These are phyloP conservation scores for Coniella lustricola DNA, from an alignment of 2,329 filamentous ascomycete species.

Conservation along the genomic window DNA sequence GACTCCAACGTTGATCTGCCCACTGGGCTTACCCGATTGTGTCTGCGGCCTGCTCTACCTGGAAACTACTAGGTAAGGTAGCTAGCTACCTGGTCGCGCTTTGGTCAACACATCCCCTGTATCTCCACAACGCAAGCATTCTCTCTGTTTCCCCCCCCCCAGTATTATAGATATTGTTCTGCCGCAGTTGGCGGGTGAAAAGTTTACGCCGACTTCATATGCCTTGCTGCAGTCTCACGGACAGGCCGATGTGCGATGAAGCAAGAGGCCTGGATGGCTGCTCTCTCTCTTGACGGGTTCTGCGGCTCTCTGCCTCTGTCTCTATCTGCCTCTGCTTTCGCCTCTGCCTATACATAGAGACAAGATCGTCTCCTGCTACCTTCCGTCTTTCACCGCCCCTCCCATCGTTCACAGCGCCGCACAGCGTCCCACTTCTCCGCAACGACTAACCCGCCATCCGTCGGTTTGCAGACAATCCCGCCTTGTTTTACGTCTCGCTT, in stretches of 20 bases:
- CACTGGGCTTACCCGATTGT: too few species aligned
- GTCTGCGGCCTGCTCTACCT: too few species aligned
- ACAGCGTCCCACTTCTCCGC: neutral
- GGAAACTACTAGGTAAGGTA: too few species aligned
- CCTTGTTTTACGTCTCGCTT: constrained; percentile 3
- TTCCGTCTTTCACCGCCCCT: constrained; percentile 17
- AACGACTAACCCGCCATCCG: constrained; percentile 6
- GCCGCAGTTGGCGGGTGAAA: neutral
- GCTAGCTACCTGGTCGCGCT: too few species aligned
- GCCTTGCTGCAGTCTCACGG: constrained; percentile 7
- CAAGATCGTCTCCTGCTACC: constrained; percentile 4
- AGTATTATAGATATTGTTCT: neutral
- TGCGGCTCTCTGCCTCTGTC: neutral
- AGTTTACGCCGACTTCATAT: constrained; percentile 4
- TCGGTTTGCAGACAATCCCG: constrained; percentile 4
- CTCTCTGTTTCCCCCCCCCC: constrained; percentile 6
- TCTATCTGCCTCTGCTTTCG: constrained; percentile 2
- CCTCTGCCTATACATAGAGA: constrained; percentile 1
- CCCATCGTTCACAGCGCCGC: neutral
- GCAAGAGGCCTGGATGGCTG: too few species aligned
- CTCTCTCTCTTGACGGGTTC: too few species aligned
- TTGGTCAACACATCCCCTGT: too few species aligned
- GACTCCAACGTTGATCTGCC: too few species aligned
- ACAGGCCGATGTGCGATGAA: too few species aligned
- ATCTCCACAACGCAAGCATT: neutral